Base-by-base conservation (phyloP, 495 filamentous ascomycete species). In the Annulohypoxylon maeteangense region DNA sequence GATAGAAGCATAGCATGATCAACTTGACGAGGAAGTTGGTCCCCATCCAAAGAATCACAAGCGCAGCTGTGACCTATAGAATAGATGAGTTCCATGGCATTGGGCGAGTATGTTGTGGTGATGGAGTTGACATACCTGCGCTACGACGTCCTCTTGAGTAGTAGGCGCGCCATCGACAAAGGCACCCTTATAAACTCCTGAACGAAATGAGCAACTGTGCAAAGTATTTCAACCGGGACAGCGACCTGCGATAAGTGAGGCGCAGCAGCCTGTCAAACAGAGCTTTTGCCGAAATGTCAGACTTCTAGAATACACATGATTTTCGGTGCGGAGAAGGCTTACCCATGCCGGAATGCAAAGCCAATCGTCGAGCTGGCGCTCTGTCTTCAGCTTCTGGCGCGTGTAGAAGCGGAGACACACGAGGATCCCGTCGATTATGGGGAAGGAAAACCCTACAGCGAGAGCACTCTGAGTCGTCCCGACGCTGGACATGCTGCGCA, bases 281-380 rank as follows among this genome's bases (percentile, higher is more conserved):
- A 48, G 7, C 45, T 48, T 25, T 40, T 23, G 8, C 11, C 11
- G 3, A 25, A 7, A 48, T 23, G 11, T 48, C 7, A 48, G 45
- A 48, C n/a, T 25, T 25, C 45, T 20, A 44, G 22, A 48, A 11
- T 12, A 48, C n/a, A 11, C 4, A 12, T 11, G 7, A 7, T 10
- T 48, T 48, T 48, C 7, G 12, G 7, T 8, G 20, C 45, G 7
- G 12, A 11, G 45, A 23, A 48, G 11, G 25, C 45, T 2, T 48
- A 48, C 45, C 45, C 45, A 48, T 48, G 45, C 45, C 45, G 45
- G 45, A 48, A 48, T 48, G 7, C 45, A 48, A 25, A 48, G 45
- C 45, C 45, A 48, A 11, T 48, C 45, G 11, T 48, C 45, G 22
- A 48, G 45, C 45, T 48, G 20, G 20, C 45, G 45, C 18, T 23